Evolutionary conservation across 1,139 yeast genomes (phyloP).

Genomic region (Candida labiduridarum): DNA sequence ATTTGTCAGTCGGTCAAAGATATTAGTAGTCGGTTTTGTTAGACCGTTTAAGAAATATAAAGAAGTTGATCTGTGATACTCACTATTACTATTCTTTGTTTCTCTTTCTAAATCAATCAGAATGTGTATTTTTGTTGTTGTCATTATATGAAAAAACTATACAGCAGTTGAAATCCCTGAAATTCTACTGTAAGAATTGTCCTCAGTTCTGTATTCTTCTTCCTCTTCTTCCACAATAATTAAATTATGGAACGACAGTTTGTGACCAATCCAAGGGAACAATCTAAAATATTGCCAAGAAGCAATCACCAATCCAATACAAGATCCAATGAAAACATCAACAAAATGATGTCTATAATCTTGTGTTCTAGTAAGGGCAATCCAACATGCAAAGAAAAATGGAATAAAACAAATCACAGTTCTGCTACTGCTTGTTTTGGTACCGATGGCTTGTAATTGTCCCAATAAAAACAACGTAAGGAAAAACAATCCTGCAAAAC

Average conservation of each 20-base stretch:
- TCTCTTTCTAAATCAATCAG: not conserved
- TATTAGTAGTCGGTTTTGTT: too few relatives aligned
- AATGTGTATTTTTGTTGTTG: not conserved
- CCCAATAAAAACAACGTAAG: constrained; percentile 67
- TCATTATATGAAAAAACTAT: not conserved
- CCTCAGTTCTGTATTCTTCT: constrained; percentile 8
- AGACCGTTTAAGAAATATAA: too few relatives aligned
- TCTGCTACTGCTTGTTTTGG: constrained; percentile 60
- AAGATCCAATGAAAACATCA: constrained; percentile 64
- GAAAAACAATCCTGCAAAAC: constrained; percentile 68
- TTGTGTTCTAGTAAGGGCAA: constrained; percentile 72
- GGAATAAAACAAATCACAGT: constrained; percentile 38
- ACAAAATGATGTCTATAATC: constrained; percentile 81
- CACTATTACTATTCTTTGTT: too few relatives aligned
- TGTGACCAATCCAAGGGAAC: constrained; percentile 30
- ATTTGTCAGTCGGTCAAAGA: too few relatives aligned
- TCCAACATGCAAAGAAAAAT: constrained; percentile 58
- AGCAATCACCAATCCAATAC: constrained; percentile 48
- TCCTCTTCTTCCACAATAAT: constrained; percentile 18
- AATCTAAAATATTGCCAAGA: constrained; percentile 42
- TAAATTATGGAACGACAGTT: constrained; percentile 28
- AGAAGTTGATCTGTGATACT: too few relatives aligned
- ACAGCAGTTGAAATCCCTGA: constrained; percentile 2
- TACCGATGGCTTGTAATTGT: constrained; percentile 45
- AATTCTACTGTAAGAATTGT: constrained; percentile 8